These are phyloP conservation scores for Metroxylon sagu DNA, from an alignment of 176 grass and related monocot species.

Conservation along the genomic window DNA sequence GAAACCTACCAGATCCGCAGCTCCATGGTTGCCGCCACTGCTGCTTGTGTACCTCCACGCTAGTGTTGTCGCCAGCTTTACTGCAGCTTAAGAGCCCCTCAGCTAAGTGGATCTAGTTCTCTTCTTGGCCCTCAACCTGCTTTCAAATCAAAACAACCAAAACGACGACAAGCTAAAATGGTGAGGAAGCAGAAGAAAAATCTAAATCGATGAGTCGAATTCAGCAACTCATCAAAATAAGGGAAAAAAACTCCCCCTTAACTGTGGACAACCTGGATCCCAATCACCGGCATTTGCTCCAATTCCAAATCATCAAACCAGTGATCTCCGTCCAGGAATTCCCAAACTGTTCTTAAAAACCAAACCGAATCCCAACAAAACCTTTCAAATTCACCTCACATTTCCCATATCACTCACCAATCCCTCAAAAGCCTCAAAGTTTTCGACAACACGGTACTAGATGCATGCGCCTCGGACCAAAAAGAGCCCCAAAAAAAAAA, in stretches of 20 bases:
- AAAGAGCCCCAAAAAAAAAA: not conserved
- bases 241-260: too few species aligned
- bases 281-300: not conserved
- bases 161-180: not conserved
- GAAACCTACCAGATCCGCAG: conserved; percentile 75
- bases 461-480: not conserved
- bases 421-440: not conserved
- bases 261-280: not conserved
- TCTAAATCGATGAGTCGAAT: too few species aligned
- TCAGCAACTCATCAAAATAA: too few species aligned
- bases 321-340: not conserved
- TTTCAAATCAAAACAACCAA: not conserved
- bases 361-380: not conserved
- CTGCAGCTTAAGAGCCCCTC: not conserved
- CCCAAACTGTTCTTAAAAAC: not conserved
- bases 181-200: too few species aligned
- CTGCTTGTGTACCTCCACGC: conserved; percentile 76
- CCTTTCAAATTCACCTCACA: too few species aligned
- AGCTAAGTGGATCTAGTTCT: conserved; percentile 1
- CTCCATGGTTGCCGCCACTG: conserved; percentile 53
- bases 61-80: conserved; percentile 61
- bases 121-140: not conserved
- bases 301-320: not conserved
- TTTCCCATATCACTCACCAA: not conserved
- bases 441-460: not conserved